Conservation (phyloP, 768 basidiomycete genomes). For the Naganishia onofrii region DNA sequence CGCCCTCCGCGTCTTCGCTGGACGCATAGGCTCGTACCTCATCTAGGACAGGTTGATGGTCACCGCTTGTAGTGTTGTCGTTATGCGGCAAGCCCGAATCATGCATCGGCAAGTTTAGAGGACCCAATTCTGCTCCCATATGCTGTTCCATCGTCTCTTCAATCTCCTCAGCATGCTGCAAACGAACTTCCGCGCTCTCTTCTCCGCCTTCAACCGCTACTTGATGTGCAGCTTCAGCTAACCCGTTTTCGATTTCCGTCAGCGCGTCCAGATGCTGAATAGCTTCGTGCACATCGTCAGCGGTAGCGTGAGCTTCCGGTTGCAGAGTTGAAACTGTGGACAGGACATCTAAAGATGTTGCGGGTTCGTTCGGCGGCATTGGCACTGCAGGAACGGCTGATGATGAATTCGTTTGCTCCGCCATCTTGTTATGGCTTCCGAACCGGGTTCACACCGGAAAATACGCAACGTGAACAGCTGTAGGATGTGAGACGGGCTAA, state of each 20-base stretch:
- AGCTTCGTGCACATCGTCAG: constrained; percentile 28
- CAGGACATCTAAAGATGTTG: constrained; percentile 13
- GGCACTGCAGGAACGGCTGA: neutral
- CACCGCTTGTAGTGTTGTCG: neutral
- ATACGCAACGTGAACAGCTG: neutral
- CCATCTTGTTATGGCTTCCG: neutral
- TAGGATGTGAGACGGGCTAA: neutral
- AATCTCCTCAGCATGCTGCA: constrained; percentile 20
- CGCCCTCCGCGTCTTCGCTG: constrained; percentile 30
- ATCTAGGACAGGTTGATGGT: neutral
- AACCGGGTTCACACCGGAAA: neutral
- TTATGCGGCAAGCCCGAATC: neutral
- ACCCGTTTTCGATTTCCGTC: constrained; percentile 22
- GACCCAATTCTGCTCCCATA: neutral
- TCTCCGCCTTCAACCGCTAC: neutral
- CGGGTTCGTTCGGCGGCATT: neutral
- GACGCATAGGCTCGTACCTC: constrained; percentile 11
- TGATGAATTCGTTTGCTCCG: constrained; percentile 8
- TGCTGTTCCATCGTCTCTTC: constrained; percentile 20
- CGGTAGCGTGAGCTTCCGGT: constrained; percentile 22
- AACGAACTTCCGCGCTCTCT: neutral
- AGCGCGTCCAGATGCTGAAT: constrained; percentile 22
- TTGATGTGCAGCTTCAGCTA: constrained; percentile 21
- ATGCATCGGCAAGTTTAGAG: neutral
- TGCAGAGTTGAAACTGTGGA: constrained; percentile 22